Conservation (phyloP, 1,284 basidiomycete species). For the Boletellus deceptivus region DNA sequence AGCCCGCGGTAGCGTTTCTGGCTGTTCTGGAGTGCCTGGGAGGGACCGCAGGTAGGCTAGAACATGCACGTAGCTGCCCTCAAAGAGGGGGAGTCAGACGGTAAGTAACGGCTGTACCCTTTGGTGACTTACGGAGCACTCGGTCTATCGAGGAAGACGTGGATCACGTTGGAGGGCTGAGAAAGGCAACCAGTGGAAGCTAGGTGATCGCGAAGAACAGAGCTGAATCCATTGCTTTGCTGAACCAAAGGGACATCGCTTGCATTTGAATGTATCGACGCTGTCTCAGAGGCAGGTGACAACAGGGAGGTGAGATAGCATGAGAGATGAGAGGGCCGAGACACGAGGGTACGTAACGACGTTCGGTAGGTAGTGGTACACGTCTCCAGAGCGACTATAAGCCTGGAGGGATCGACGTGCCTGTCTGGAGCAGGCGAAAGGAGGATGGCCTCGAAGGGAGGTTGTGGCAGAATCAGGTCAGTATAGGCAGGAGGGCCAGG, state of each 20-base stretch:
- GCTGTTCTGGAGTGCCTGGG: constrained; percentile 41
- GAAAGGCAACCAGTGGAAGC: constrained; percentile 54
- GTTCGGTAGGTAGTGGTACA: constrained; percentile 62
- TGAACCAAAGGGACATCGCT: constrained; percentile 35
- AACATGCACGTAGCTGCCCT: constrained; percentile 61
- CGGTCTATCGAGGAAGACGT: constrained; percentile 78
- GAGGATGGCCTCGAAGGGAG: constrained; percentile 63
- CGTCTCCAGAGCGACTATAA: constrained; percentile 70
- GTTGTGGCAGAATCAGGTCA: constrained; percentile 37
- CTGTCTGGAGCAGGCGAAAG: constrained; percentile 55
- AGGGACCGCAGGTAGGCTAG: constrained; percentile 66
- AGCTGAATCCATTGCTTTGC: constrained; percentile 35
- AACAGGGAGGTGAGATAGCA: constrained; percentile 52
- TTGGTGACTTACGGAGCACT: constrained; percentile 64
- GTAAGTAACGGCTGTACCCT: background rate
- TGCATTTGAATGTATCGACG: constrained; percentile 50
- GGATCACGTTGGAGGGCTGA: constrained; percentile 47
- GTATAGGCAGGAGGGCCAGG: constrained; percentile 39
- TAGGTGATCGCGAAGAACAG: constrained; percentile 57
- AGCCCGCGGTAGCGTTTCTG: constrained; percentile 56
- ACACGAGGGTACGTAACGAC: constrained; percentile 60
- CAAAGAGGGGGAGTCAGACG: constrained; percentile 3
- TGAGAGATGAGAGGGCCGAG: constrained; percentile 64
- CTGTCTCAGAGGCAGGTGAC: constrained; percentile 41
- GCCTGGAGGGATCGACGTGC: constrained; percentile 52